These are phyloP conservation scores for Eutrema heterophyllum DNA, from an alignment of 345 rosid species.

Conservation along the genomic window DNA sequence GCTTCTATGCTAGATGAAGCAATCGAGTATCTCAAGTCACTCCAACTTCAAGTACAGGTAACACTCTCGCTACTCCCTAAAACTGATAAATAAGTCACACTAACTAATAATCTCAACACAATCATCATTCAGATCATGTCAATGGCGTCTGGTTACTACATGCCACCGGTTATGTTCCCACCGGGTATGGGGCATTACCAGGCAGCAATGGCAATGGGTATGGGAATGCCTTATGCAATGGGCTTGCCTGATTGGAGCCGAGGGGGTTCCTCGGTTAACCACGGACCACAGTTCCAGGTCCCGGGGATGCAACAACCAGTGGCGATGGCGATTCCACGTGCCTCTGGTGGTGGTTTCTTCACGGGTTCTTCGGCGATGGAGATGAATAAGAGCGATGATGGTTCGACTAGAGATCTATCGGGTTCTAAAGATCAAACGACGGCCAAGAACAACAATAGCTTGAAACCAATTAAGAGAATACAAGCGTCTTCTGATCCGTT, in stretches of 20 bases:
- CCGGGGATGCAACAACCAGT: slow-evolving; percentile 44
- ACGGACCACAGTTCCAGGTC: slow-evolving; percentile 51
- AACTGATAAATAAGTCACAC: neutral
- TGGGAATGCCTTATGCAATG: slow-evolving; percentile 62
- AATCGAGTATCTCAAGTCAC: slow-evolving; percentile 81
- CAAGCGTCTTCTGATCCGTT: slow-evolving; percentile 41
- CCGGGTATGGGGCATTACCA: slow-evolving; percentile 66
- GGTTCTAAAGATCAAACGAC: slow-evolving; percentile 43
- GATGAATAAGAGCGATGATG: slow-evolving; percentile 32
- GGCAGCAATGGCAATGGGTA: slow-evolving; percentile 73
- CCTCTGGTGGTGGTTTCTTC: slow-evolving; percentile 33
- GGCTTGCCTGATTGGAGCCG: slow-evolving; percentile 51
- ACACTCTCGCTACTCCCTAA: slow-evolving; percentile 1
- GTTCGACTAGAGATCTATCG: slow-evolving; percentile 15
- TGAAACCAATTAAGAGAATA: slow-evolving; percentile 35
- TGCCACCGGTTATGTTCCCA: slow-evolving; percentile 74
- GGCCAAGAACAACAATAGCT: slow-evolving; percentile 24
- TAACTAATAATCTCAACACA: neutral
- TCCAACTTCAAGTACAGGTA: slow-evolving; percentile 90
- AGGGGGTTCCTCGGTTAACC: slow-evolving; percentile 42
- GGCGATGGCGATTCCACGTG: slow-evolving; percentile 44
- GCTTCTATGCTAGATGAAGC: slow-evolving; percentile 99
- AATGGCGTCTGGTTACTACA: slow-evolving; percentile 67
- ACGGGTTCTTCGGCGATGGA: slow-evolving; percentile 40
- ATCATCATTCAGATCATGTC: slow-evolving; percentile 64